Conservation (phyloP, 1,139 yeast species). For the Pneumocystis carinii region DNA sequence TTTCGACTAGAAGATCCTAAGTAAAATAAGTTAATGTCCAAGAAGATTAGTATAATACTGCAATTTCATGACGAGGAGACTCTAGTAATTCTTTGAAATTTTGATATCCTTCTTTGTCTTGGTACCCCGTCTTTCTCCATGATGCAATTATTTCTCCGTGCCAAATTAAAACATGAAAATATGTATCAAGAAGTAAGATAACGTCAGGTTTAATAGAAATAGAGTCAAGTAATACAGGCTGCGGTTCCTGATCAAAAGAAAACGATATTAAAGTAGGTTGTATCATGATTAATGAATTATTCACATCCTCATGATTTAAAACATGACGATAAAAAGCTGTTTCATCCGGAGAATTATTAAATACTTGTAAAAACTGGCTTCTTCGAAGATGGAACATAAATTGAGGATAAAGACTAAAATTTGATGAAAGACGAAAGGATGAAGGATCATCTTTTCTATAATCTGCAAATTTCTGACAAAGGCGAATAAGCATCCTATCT, state of each 20-base stretch:
- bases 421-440: constrained; percentile 63
- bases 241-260: constrained; percentile 63
- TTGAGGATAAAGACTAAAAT: constrained; percentile 83
- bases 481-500: constrained; percentile 68
- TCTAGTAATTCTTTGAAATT: constrained; percentile 75
- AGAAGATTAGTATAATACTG: constrained; percentile 20
- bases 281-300: constrained; percentile 88
- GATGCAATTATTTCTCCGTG: constrained; percentile 91
- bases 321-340: constrained; percentile 95
- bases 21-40: not conserved
- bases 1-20: constrained; percentile 59
- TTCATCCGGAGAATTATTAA: constrained; percentile 96
- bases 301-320: constrained; percentile 76
- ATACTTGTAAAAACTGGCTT: constrained; percentile 89
- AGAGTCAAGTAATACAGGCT: constrained; percentile 87
- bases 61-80: constrained; percentile 86
- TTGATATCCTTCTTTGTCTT: constrained; percentile 76
- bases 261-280: constrained; percentile 89
- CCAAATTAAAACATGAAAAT: constrained; percentile 88
- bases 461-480: constrained; percentile 79
- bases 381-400: constrained; percentile 91
- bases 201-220: constrained; percentile 83
- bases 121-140: constrained; percentile 94
- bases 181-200: constrained; percentile 77
- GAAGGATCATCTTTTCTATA: constrained; percentile 61